phyloP scores from a whole-genome alignment of 345 rosid species.

The Sisymbrium irio region DNA sequence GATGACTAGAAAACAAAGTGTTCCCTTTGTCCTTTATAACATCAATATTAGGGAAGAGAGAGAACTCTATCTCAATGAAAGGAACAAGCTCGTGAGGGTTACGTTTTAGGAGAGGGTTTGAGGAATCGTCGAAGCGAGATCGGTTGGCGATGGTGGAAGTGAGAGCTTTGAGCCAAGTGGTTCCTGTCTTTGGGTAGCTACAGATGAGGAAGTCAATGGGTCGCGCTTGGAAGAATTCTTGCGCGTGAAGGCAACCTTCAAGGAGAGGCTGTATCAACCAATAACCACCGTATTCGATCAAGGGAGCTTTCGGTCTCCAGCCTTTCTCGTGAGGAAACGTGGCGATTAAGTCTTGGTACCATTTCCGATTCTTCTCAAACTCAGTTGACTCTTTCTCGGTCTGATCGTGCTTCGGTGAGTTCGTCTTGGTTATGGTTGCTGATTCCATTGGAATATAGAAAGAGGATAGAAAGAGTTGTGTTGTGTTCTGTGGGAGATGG shows the following conservation, averaged over 20 bases:
- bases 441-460: not conserved
- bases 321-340: too few relatives aligned
- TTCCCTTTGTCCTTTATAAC: not conserved
- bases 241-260: not conserved
- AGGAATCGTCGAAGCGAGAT: not conserved
- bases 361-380: not conserved
- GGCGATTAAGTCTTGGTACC: not conserved
- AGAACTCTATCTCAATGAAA: not conserved
- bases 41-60: not conserved
- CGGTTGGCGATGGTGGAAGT: not conserved
- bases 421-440: not conserved
- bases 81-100: not conserved
- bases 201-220: not conserved
- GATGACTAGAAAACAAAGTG: not conserved
- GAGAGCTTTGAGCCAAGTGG: slow-evolving; percentile 1
- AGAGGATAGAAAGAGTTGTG: too few relatives aligned
- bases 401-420: not conserved
- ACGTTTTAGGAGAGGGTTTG: not conserved
- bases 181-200: not conserved
- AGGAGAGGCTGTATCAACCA: too few relatives aligned
- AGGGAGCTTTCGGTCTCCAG: too few relatives aligned
- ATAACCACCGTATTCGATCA: too few relatives aligned
- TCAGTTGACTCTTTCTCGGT: not conserved
- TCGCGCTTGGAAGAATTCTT: not conserved
- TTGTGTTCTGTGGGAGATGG: too few relatives aligned